Percentiles rank a stretch among this genome's conserved stretches.
These are phyloP conservation scores for Ramichloridium luteum DNA, from an alignment of 2,329 filamentous ascomycete species.

Conservation along the genomic window DNA sequence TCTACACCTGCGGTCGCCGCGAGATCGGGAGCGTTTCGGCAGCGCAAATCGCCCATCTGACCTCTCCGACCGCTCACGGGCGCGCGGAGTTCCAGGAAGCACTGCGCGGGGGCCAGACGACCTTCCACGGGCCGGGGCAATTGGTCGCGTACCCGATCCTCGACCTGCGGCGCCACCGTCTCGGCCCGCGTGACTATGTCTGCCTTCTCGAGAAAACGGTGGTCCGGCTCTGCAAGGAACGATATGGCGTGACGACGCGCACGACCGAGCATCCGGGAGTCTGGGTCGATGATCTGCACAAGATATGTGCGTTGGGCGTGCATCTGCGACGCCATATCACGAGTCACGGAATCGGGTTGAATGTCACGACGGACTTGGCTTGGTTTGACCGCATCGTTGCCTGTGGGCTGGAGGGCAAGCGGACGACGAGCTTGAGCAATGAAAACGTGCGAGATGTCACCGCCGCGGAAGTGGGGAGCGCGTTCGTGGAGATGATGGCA, in stretches of 20 bases:
- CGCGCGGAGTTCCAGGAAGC: slow-evolving; percentile 55
- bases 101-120: slow-evolving; percentile 78
- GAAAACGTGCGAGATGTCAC: slow-evolving; percentile 32
- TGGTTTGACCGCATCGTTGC: slow-evolving; percentile 71
- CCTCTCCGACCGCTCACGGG: slow-evolving; percentile 22
- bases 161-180: slow-evolving; percentile 57
- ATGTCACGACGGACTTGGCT: slow-evolving; percentile 52
- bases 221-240: slow-evolving; percentile 46
- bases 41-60: slow-evolving; percentile 32
- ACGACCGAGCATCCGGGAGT: slow-evolving; percentile 72
- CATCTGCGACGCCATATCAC: slow-evolving; percentile 75
- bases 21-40: slow-evolving; percentile 44
- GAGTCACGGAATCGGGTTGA: slow-evolving; percentile 72
- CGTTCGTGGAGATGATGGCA: slow-evolving; percentile 32
- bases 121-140: slow-evolving; percentile 91
- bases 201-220: slow-evolving; percentile 65
- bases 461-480: slow-evolving; percentile 28
- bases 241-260: slow-evolving; percentile 49
- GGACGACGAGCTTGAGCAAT: slow-evolving; percentile 59
- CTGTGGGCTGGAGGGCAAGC: slow-evolving; percentile 71
- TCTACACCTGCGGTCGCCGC: slow-evolving; percentile 82
- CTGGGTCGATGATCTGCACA: slow-evolving; percentile 50
- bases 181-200: slow-evolving; percentile 67
- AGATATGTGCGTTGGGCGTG: slow-evolving; percentile 87
- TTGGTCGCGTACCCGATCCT: slow-evolving; percentile 83